phyloP scores from a whole-genome alignment of 345 rosid genomes.

The Isatis tinctoria region DNA sequence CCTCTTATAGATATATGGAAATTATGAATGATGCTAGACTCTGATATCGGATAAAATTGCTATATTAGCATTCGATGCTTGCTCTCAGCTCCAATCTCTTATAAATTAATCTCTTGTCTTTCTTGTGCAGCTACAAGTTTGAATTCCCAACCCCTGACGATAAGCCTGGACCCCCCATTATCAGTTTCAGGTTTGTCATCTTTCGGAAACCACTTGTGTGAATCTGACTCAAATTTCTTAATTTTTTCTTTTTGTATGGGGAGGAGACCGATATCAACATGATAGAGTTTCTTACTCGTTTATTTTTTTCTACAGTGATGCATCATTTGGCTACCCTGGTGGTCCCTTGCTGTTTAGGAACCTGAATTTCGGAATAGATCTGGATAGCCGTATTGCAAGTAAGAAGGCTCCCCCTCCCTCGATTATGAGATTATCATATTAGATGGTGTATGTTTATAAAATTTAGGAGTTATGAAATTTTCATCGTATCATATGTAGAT shows the following conservation, averaged over 20 bases:
- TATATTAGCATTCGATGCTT: background rate
- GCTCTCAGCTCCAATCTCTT: background rate
- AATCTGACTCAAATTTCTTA: slow-evolving; percentile 6
- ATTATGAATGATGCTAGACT: slow-evolving; percentile 1
- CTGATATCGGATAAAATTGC: slow-evolving; percentile 1
- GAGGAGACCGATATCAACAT: background rate
- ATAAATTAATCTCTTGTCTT: slow-evolving; percentile 1
- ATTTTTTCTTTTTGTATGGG: background rate
- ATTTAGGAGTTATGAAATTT: background rate
- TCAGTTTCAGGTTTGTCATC: slow-evolving; percentile 88
- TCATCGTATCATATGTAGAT: background rate
- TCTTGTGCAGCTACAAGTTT: slow-evolving; percentile 84
- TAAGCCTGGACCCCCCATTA: slow-evolving; percentile 93
- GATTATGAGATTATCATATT: background rate
- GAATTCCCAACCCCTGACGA: slow-evolving; percentile 99
- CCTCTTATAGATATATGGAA: slow-evolving; percentile 15
- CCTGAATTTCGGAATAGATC: slow-evolving; percentile 96
- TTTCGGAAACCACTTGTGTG: slow-evolving; percentile 13
- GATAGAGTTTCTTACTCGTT: slow-evolving; percentile 1
- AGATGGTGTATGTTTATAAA: background rate
- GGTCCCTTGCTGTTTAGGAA: slow-evolving; percentile 84
- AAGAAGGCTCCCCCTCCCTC: slow-evolving; percentile 36
- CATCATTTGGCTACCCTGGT: slow-evolving; percentile 96
- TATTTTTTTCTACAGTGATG: slow-evolving; percentile 62
- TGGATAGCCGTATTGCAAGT: slow-evolving; percentile 98